Evolutionary conservation across 148 eudicot species (phyloP).

Genomic region (Dianthus caryophyllus): DNA sequence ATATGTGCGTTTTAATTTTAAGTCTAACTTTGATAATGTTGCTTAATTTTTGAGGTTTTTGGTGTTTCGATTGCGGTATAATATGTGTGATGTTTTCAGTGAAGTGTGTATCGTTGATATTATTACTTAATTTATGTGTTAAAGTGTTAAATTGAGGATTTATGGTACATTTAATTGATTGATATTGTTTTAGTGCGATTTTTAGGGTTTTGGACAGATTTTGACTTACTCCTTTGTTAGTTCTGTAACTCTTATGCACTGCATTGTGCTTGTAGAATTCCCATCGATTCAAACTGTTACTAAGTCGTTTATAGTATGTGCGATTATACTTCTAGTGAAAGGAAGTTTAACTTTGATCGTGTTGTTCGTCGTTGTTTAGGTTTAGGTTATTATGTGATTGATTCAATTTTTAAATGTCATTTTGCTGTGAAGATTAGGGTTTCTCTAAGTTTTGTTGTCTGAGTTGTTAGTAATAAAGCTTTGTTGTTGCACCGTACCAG

Average conservation of each 20-base stretch:
- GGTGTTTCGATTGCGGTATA: background rate
- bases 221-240: background rate
- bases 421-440: too few species aligned
- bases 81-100: background rate
- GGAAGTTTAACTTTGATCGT: too few species aligned
- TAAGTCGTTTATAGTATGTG: background rate
- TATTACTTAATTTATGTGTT: background rate
- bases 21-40: background rate
- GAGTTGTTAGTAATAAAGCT: background rate
- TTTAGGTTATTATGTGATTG: too few species aligned
- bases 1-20: too few species aligned
- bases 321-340: too few species aligned
- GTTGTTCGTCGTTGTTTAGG: too few species aligned
- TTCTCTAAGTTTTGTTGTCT: too few species aligned
- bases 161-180: background rate
- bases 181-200: background rate
- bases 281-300: too few species aligned
- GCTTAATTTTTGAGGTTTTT: background rate
- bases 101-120: background rate
- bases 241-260: background rate
- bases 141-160: background rate
- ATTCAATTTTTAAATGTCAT: too few species aligned
- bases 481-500: background rate
- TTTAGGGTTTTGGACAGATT: slow-evolving; percentile 8
- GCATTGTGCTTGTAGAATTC: background rate